Conservation (phyloP, 2,329 filamentous ascomycete genomes). For the Salinomyces thailandicus region DNA sequence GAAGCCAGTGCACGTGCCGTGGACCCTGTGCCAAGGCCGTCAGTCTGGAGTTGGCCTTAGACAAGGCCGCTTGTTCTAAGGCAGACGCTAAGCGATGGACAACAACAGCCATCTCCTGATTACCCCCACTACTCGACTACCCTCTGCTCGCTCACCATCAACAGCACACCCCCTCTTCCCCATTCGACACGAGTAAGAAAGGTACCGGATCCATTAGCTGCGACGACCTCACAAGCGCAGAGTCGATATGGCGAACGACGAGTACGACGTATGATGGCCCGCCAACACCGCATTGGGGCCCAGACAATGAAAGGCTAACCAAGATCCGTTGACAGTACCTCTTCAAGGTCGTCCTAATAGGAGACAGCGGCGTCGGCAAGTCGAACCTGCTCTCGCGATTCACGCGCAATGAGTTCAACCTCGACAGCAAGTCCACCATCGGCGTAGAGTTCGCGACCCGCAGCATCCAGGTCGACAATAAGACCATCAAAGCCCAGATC, state of each 20-base stretch:
- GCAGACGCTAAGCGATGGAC: too few relatives aligned
- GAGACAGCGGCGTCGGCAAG: conserved; percentile 98
- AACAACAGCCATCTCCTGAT: not conserved
- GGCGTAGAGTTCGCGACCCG: conserved; percentile 98
- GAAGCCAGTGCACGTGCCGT: not conserved
- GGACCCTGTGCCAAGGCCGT: not conserved
- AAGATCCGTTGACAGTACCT: conserved; percentile 60
- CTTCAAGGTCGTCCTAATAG: conserved; percentile 99
- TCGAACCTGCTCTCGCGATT: conserved; percentile 99
- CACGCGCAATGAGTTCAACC: conserved; percentile 99
- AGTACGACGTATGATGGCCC: conserved; percentile 80
- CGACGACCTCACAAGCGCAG: too few relatives aligned
- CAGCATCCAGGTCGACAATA: conserved; percentile 96
- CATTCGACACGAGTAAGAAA: too few relatives aligned
- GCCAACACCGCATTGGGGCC: not conserved
- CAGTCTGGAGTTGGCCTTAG: not conserved
- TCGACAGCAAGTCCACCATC: conserved; percentile 99
- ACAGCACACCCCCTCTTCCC: too few relatives aligned
- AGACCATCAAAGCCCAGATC: conserved; percentile 99
- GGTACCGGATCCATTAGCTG: too few relatives aligned
- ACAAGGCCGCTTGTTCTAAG: too few relatives aligned
- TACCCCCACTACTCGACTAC: not conserved
- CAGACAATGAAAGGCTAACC: not conserved
- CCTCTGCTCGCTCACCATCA: not conserved
- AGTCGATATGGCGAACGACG: conserved; percentile 96